A percentile compares a stretch with the other conserved stretches of the same genome.
Conservation (phyloP, 129 eudicot species). For the Lonicera japonica region DNA sequence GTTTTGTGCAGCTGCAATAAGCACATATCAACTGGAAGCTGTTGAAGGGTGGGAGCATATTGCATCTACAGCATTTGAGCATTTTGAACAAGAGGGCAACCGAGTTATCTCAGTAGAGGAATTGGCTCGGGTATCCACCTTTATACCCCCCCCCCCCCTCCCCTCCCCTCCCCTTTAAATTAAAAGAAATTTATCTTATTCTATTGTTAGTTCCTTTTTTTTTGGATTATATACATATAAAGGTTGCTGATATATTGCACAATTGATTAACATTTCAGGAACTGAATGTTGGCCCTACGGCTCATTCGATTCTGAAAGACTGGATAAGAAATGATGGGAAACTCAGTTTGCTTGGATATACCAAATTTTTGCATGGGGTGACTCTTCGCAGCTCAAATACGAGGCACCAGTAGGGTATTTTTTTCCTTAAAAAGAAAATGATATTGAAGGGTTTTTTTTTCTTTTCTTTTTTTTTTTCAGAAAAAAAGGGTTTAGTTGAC, state of each 20-base stretch:
- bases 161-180: neutral
- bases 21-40: slow-evolving; percentile 46
- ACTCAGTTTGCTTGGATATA: slow-evolving; percentile 75
- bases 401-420: slow-evolving; percentile 53
- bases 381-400: slow-evolving; percentile 80
- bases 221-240: too few species aligned
- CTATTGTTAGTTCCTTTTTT: too few species aligned
- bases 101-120: slow-evolving; percentile 37
- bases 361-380: slow-evolving; percentile 94
- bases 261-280: slow-evolving; percentile 54
- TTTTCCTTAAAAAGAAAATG: too few species aligned
- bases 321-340: slow-evolving; percentile 81
- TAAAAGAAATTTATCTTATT: too few species aligned
- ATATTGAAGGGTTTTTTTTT: too few species aligned
- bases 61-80: slow-evolving; percentile 29
- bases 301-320: slow-evolving; percentile 67
- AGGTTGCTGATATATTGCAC: neutral
- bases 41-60: slow-evolving; percentile 42
- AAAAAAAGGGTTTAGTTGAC: slow-evolving; percentile 4
- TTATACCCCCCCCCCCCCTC: neutral
- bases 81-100: slow-evolving; percentile 41
- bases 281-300: slow-evolving; percentile 75
- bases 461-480: neutral
- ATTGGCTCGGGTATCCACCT: slow-evolving; percentile 34
- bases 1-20: slow-evolving; percentile 53